Evolutionary conservation across 306 rosid species (phyloP).

Genomic region (Rosa persica): DNA sequence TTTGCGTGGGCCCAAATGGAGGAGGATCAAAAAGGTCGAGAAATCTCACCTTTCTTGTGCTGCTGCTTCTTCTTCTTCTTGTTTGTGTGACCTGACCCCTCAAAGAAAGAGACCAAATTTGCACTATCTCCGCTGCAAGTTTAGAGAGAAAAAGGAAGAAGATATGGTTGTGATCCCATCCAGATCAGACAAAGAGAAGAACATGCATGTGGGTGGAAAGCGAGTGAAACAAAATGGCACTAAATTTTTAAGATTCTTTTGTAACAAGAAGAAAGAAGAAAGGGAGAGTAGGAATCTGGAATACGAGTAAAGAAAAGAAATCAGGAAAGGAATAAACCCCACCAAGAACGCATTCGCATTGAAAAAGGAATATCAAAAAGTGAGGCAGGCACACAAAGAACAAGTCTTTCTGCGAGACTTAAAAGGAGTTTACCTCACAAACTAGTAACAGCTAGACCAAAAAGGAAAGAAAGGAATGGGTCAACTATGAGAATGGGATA

Average conservation of each 20-base stretch:
- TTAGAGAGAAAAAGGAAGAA: conserved; percentile 58
- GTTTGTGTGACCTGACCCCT: neutral
- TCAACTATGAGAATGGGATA: neutral
- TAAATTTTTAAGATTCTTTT: neutral
- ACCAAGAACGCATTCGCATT: conserved; percentile 16
- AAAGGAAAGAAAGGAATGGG: neutral
- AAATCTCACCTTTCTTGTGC: conserved; percentile 59
- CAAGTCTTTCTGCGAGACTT: neutral
- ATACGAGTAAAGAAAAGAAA: conserved; percentile 33
- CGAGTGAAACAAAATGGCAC: conserved; percentile 25
- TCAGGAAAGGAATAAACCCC: conserved; percentile 67
- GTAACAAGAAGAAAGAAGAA: neutral
- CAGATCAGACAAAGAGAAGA: conserved; percentile 91
- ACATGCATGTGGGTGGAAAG: conserved; percentile 70
- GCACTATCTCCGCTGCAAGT: conserved; percentile 32
- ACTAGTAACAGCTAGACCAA: neutral
- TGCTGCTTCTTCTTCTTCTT: conserved; percentile 45
- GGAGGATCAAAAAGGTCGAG: conserved; percentile 44
- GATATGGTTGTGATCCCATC: conserved; percentile 89
- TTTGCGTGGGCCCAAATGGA: conserved; percentile 46
- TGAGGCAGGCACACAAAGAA: neutral
- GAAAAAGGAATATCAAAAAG: no score
- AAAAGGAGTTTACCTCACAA: neutral
- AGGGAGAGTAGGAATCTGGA: conserved; percentile 30
- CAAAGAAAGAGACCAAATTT: no score